Percentiles rank a stretch among this genome's conserved stretches.
Evolutionary conservation across 2,329 filamentous ascomycete genomes (phyloP).

Genomic region (Ophiostoma triangulosporum): DNA sequence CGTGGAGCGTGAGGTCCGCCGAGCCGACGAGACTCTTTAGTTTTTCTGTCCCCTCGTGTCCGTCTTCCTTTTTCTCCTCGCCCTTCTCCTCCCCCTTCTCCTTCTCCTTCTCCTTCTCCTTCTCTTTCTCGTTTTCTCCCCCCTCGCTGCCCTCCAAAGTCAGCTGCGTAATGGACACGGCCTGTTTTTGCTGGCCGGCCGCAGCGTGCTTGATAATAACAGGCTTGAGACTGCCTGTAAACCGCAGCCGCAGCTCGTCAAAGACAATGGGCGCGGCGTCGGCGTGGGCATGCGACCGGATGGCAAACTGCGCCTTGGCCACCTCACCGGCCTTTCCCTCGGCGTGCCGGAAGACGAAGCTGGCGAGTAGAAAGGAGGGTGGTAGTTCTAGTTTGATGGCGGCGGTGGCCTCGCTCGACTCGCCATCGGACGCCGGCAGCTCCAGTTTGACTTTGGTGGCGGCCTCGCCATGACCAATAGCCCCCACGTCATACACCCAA

Average conservation of each 20-base stretch:
- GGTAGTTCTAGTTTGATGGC: constrained; percentile 1
- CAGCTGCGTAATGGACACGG: not conserved
- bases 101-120: constrained; percentile 13
- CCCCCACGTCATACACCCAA: constrained; percentile 47
- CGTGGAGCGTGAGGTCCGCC: constrained; percentile 50
- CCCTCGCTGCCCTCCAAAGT: no score
- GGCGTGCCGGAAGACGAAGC: constrained; percentile 43
- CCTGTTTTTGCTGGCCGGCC: not conserved
- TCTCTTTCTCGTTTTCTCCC: no score
- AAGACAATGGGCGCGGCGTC: constrained; percentile 39
- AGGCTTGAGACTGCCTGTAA: constrained; percentile 43
- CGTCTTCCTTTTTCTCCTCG: not conserved
- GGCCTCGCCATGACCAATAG: constrained; percentile 30
- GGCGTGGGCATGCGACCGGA: constrained; percentile 42
- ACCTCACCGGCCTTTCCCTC: constrained; percentile 49
- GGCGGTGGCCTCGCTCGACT: constrained; percentile 19
- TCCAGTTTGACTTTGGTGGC: constrained; percentile 11
- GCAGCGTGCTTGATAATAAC: constrained; percentile 34
- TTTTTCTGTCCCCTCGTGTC: constrained; percentile 11
- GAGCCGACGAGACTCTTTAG: constrained; percentile 11
- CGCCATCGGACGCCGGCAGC: no score
- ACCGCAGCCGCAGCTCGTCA: constrained; percentile 37
- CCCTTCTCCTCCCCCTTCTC: not conserved
- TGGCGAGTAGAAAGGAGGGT: constrained; percentile 20
- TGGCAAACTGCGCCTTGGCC: constrained; percentile 41